A percentile compares a stretch with the other conserved stretches of the same genome.
Conservation (phyloP, 2,329 filamentous ascomycete species). For the Cladosporium sp. region DNA sequence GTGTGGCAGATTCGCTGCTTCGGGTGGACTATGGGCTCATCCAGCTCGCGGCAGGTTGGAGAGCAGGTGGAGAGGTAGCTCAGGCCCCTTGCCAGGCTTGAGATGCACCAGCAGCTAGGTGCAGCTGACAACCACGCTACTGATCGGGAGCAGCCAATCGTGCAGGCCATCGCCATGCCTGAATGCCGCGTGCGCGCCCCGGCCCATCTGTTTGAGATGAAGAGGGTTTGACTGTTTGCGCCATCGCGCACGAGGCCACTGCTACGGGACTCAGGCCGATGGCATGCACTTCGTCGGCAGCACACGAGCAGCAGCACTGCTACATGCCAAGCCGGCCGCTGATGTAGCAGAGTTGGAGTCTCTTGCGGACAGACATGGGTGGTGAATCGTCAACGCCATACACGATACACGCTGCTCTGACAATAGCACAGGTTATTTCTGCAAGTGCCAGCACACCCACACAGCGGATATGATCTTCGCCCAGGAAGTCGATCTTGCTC, state of each 20-base stretch:
- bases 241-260: conserved; percentile 1
- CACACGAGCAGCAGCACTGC: neutral
- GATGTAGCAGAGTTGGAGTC: neutral
- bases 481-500: neutral
- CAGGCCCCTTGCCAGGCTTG: conserved; percentile 2
- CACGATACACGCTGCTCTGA: neutral
- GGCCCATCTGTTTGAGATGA: neutral
- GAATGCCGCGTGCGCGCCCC: conserved; percentile 3
- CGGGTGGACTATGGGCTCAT: neutral
- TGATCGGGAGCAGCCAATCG: neutral
- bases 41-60: conserved; percentile 2
- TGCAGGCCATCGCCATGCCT: neutral
- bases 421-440: neutral
- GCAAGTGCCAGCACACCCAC: neutral
- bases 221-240: conserved; percentile 2
- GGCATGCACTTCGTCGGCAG: neutral
- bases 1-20: conserved; percentile 6
- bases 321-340: neutral
- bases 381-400: neutral
- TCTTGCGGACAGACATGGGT: neutral
- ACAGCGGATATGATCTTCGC: neutral
- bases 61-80: conserved; percentile 1
- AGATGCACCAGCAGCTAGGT: conserved; percentile 12
- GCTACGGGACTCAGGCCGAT: neutral
- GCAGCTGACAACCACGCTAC: conserved; percentile 2